phyloP scores from a whole-genome alignment of 805 yeast genomes.

The Candida glaebosa region DNA sequence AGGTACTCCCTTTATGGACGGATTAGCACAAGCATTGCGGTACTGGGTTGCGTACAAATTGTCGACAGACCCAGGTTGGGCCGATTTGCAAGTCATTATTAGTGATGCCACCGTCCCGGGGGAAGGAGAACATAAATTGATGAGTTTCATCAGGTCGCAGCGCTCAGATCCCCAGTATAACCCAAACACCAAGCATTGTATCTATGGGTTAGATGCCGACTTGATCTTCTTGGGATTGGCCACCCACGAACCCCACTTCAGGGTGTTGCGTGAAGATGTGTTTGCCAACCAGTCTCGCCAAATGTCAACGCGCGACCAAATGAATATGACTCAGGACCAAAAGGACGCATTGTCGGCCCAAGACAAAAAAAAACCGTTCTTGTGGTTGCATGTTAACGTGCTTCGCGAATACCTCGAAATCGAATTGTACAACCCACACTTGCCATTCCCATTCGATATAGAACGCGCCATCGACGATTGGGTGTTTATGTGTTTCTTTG shows the following conservation, averaged over 20 bases:
- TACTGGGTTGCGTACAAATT: constrained; percentile 93
- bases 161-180: constrained; percentile 81
- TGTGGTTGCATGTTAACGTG: constrained; percentile 89
- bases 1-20: constrained; percentile 97
- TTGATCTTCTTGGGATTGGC: constrained; percentile 93
- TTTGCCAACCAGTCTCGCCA: constrained; percentile 69
- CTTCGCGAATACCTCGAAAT: constrained; percentile 83
- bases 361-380: constrained; percentile 72
- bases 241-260: constrained; percentile 96
- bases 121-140: constrained; percentile 98
- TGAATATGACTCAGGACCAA: constrained; percentile 61
- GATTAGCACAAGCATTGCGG: constrained; percentile 72
- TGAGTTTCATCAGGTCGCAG: constrained; percentile 92
- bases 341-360: constrained; percentile 35
- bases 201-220: constrained; percentile 97
- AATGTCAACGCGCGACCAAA: constrained; percentile 45
- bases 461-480: constrained; percentile 98
- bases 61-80: constrained; percentile 91
- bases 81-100: constrained; percentile 78
- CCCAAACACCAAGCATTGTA: constrained; percentile 93
- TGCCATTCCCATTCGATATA: constrained; percentile 74
- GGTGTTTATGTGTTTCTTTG: constrained; percentile 98
- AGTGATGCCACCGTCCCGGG: constrained; percentile 98
- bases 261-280: constrained; percentile 92
- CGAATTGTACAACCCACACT: constrained; percentile 69